A percentile compares a stretch with the other conserved stretches of the same genome.
Conservation (phyloP, 257 asterid species). For the Primulina eburnea region DNA sequence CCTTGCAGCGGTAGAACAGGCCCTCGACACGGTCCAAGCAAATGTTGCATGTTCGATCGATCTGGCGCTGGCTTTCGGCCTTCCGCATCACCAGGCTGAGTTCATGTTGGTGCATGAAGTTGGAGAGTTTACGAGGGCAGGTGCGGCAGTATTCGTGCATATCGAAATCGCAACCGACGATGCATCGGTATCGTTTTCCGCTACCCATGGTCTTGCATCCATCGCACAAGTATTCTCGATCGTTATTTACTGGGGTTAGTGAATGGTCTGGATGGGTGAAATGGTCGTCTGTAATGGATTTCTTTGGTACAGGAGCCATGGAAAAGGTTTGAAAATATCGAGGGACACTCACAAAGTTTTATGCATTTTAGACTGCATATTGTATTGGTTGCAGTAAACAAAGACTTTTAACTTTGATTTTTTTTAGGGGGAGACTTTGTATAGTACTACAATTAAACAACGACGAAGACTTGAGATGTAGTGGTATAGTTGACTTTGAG, state of each 20-base stretch:
- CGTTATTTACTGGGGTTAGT: conserved; percentile 2
- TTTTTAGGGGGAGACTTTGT: too few relatives aligned
- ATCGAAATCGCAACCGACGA: conserved; percentile 39
- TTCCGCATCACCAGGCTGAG: conserved; percentile 33
- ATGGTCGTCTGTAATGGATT: conserved; percentile 23
- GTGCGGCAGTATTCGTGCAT: conserved; percentile 47
- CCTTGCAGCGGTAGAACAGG: conserved; percentile 44
- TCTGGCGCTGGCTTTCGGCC: conserved; percentile 15
- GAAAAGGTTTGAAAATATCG: not conserved
- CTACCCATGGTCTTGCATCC: conserved; percentile 41
- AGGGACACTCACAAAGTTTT: too few relatives aligned
- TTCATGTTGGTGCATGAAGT: conserved; percentile 42
- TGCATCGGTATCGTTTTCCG: conserved; percentile 42
- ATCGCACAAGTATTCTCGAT: conserved; percentile 31
- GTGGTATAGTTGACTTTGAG: too few relatives aligned
- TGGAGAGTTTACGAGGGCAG: conserved; percentile 36
- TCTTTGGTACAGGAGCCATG: conserved; percentile 33
- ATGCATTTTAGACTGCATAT: too few relatives aligned
- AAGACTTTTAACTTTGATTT: too few relatives aligned
- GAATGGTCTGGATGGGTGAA: conserved; percentile 42
- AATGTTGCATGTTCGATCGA: conserved; percentile 31
- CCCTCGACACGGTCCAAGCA: conserved; percentile 50
- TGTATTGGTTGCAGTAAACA: too few relatives aligned
- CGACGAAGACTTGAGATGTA: too few relatives aligned
- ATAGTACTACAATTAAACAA: too few relatives aligned